Percentiles rank a stretch among this genome's conserved stretches.
Evolutionary conservation across 192 early-diverging fungal species (phyloP).

Genomic region (Entomortierella parvispora): DNA sequence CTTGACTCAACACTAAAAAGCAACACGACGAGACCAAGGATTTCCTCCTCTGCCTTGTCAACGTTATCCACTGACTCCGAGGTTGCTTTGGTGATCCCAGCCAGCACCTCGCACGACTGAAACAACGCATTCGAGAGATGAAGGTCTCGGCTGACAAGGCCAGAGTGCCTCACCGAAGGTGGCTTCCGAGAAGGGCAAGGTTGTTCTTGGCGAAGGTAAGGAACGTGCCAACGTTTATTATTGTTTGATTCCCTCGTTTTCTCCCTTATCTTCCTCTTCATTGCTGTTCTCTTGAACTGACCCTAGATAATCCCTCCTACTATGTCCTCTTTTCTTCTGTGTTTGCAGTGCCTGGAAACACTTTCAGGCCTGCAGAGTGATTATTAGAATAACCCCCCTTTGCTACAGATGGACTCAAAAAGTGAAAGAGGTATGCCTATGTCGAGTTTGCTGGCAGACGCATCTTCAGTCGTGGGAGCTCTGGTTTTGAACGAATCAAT

Average conservation of each 20-base stretch:
- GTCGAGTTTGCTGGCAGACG: slow-evolving; percentile 96
- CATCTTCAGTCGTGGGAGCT: slow-evolving; percentile 81
- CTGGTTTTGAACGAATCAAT: slow-evolving; percentile 89
- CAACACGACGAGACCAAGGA: too few species aligned
- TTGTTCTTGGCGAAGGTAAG: slow-evolving; percentile 67
- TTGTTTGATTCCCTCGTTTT: not conserved
- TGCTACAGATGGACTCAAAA: slow-evolving; percentile 97
- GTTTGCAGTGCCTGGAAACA: slow-evolving; percentile 96
- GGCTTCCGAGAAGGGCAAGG: slow-evolving; percentile 81
- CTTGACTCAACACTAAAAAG: too few species aligned
- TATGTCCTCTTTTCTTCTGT: too few species aligned
- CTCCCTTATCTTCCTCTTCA: not conserved
- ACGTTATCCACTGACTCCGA: too few species aligned
- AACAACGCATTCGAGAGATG: slow-evolving; percentile 80
- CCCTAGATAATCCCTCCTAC: too few species aligned
- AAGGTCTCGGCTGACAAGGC: slow-evolving; percentile 86
- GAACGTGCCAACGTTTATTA: slow-evolving; percentile 12
- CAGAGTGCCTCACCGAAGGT: slow-evolving; percentile 80
- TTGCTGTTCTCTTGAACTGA: slow-evolving; percentile 60
- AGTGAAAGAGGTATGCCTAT: slow-evolving; percentile 93
- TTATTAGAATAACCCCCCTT: slow-evolving; percentile 96
- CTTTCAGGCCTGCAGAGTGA: slow-evolving; percentile 94
- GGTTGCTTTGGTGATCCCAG: too few species aligned
- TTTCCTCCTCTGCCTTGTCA: too few species aligned
- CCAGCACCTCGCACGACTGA: slow-evolving; percentile 87